phyloP scores from a whole-genome alignment of 2,329 filamentous ascomycete species.

The Aspergillus pseudoglaucus region DNA sequence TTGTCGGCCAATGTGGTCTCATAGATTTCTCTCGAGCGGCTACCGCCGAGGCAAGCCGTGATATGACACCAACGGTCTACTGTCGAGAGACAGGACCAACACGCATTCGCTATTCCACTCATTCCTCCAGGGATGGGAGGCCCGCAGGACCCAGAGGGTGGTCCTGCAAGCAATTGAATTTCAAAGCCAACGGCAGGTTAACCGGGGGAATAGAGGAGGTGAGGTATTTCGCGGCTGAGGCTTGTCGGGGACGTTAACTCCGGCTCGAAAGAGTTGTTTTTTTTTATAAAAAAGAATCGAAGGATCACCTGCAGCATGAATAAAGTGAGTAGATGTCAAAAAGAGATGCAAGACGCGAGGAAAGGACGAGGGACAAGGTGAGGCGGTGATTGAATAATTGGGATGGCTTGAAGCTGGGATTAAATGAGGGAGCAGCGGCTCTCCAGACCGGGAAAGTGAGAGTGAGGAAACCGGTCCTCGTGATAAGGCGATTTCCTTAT shows the following conservation, averaged over 20 bases:
- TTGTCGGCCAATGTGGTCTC: conserved; percentile 88
- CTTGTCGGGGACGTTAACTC: neutral
- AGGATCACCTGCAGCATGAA: neutral
- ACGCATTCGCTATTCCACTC: conserved; percentile 35
- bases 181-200: conserved; percentile 9
- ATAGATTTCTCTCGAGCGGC: conserved; percentile 72
- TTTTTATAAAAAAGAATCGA: no score
- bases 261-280: no score
- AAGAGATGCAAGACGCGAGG: conserved; percentile 4
- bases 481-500: no score
- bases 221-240: conserved; percentile 1
- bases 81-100: conserved; percentile 36
- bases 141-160: conserved; percentile 23
- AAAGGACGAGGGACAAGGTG: conserved; percentile 8
- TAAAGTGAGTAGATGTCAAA: neutral
- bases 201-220: neutral
- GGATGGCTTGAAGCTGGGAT: neutral
- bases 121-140: conserved; percentile 23
- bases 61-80: conserved; percentile 40
- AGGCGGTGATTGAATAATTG: conserved; percentile 1
- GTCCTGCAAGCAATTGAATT: conserved; percentile 16
- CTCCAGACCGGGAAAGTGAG: conserved; percentile 7
- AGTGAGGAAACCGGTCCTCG: conserved; percentile 21
- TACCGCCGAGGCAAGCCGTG: conserved; percentile 45
- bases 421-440: conserved; percentile 1